A percentile compares a stretch with the other conserved stretches of the same genome.
Conservation (phyloP, 179 eudicot species). For the Pouteria campechiana region DNA sequence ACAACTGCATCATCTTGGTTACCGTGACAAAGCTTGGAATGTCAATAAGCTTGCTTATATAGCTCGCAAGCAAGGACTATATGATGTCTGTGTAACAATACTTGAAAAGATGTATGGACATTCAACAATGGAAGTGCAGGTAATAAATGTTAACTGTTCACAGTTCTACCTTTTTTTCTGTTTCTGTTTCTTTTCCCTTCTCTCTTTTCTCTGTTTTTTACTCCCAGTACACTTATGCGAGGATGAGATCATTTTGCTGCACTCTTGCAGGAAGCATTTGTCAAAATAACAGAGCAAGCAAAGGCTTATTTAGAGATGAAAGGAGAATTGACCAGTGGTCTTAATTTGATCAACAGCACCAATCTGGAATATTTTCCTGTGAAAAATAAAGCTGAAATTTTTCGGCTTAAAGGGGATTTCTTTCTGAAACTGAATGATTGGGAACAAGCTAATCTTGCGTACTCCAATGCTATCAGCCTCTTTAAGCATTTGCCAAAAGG, state of each 20-base stretch:
- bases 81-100: conserved; percentile 89
- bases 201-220: too few species aligned
- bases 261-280: conserved; percentile 80
- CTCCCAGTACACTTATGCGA: too few species aligned
- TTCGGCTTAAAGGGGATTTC: conserved; percentile 88
- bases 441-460: conserved; percentile 87
- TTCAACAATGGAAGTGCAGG: conserved; percentile 99
- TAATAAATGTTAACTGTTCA: conserved; percentile 10
- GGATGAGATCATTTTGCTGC: background rate
- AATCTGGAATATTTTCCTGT: conserved; percentile 94
- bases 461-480: conserved; percentile 79
- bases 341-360: conserved; percentile 80
- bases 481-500: conserved; percentile 93
- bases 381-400: conserved; percentile 94
- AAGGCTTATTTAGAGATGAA: conserved; percentile 95
- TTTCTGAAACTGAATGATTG: conserved; percentile 75
- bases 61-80: conserved; percentile 83
- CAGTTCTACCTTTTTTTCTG: background rate
- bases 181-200: background rate
- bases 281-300: conserved; percentile 96
- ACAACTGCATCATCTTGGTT: conserved; percentile 95
- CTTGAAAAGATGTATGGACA: conserved; percentile 98
- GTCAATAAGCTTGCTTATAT: conserved; percentile 95
- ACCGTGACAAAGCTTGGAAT: conserved; percentile 98
- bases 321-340: conserved; percentile 82